These are phyloP conservation scores for Rehmannia glutinosa DNA, from an alignment of 257 asterid species.

Conservation along the genomic window DNA sequence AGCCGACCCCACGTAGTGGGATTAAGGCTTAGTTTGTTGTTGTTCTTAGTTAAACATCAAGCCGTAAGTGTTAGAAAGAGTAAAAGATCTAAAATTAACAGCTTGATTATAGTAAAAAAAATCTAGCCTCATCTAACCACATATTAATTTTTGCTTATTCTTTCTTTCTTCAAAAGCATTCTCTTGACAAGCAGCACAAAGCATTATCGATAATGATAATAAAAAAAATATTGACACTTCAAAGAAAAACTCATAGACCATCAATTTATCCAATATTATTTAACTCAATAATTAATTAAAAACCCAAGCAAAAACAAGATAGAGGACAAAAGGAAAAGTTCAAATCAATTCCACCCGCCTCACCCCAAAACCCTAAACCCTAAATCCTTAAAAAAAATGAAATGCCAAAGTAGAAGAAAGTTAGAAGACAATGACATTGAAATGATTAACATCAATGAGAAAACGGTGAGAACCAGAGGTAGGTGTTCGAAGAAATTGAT, in stretches of 20 bases:
- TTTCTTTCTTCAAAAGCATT: neutral
- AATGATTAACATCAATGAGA: neutral
- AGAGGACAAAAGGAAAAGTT: neutral
- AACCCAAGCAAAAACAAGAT: neutral
- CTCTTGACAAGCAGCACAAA: neutral
- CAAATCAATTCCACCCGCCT: neutral
- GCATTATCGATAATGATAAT: neutral
- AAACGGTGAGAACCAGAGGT: conserved; percentile 28
- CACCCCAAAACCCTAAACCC: conserved; percentile 21
- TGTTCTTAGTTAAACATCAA: too few species aligned
- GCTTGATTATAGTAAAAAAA: neutral
- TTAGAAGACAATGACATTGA: neutral
- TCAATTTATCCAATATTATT: neutral
- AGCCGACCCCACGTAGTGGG: too few species aligned
- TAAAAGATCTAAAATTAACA: neutral
- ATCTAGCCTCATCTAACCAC: neutral
- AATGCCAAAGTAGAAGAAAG: neutral
- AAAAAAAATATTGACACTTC: too few species aligned
- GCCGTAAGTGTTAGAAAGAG: neutral
- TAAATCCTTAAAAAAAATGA: neutral
- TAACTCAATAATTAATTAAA: neutral
- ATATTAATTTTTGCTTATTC: neutral
- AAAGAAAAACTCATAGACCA: neutral
- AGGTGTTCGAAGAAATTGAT: conserved; percentile 29
- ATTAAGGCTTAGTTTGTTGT: too few species aligned